Percentiles rank a stretch among this genome's conserved stretches.
These are phyloP conservation scores for Trifolium pratense DNA, from an alignment of 306 rosid genomes.

Conservation along the genomic window DNA sequence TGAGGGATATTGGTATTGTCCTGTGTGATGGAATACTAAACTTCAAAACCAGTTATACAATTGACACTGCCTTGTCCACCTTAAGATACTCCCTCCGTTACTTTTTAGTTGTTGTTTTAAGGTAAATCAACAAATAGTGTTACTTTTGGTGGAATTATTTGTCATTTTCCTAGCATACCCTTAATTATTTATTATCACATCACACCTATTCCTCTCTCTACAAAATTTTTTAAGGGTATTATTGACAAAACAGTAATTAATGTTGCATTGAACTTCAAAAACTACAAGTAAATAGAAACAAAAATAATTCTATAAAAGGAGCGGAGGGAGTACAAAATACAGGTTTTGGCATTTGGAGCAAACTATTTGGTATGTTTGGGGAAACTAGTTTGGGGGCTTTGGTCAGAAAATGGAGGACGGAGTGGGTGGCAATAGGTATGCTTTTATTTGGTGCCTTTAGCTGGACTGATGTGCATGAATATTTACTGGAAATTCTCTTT, in stretches of 20 bases:
- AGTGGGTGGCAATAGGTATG: slow-evolving; percentile 1
- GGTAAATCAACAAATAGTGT: not conserved
- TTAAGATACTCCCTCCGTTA: not conserved
- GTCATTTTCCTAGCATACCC: not conserved
- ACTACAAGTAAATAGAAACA: not conserved
- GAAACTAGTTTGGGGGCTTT: slow-evolving; percentile 5
- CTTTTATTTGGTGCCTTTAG: slow-evolving; percentile 16
- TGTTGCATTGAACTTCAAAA: not conserved
- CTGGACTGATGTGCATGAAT: not conserved
- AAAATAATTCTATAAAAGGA: not conserved
- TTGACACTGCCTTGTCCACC: not conserved
- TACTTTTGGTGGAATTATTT: not conserved
- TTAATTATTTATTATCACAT: not conserved
- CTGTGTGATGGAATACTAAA: not conserved
- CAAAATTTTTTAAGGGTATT: not conserved
- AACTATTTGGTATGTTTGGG: slow-evolving; percentile 17
- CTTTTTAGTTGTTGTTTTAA: not conserved
- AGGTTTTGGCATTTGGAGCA: not conserved
- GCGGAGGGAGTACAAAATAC: not conserved
- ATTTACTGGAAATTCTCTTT: slow-evolving; percentile 9
- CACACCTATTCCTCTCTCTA: not conserved
- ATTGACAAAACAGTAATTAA: not conserved
- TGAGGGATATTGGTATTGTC: not conserved
- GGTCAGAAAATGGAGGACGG: slow-evolving; percentile 28
- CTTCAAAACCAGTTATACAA: not conserved